Percentiles rank a stretch among this genome's conserved stretches.
Conservation (phyloP, 2,329 filamentous ascomycete species). For the Diaporthe ampelina region DNA sequence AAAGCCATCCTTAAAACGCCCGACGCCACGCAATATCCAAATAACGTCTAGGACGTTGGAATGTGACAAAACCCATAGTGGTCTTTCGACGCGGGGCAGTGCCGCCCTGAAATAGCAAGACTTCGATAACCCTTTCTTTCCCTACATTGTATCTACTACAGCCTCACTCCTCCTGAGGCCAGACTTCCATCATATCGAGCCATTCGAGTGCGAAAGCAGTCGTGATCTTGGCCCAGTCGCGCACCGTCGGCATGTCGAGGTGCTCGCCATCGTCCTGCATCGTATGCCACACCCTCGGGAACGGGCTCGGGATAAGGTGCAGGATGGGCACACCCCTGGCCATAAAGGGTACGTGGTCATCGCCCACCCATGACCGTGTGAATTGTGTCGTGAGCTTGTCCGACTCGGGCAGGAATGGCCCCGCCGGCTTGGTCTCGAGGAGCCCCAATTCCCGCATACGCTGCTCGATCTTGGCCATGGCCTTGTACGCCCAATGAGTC, state of each 20-base stretch:
- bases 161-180: constrained; percentile 45
- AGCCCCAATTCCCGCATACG: constrained; percentile 68
- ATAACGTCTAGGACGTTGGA: background rate
- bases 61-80: background rate
- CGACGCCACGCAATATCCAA: constrained; percentile 17
- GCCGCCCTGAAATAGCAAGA: background rate
- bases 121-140: too few species aligned
- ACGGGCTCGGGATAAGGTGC: constrained; percentile 88
- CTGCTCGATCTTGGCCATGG: constrained; percentile 69
- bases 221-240: constrained; percentile 90
- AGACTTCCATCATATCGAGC: constrained; percentile 76
- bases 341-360: constrained; percentile 96
- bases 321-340: constrained; percentile 86
- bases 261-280: constrained; percentile 87
- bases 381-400: constrained; percentile 67
- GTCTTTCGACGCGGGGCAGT: background rate
- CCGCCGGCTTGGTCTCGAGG: constrained; percentile 61
- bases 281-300: constrained; percentile 89
- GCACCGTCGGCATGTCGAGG: constrained; percentile 82
- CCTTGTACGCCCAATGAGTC: constrained; percentile 79
- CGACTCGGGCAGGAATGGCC: constrained; percentile 75
- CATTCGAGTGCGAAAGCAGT: constrained; percentile 91
- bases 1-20: background rate
- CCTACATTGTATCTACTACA: background rate
- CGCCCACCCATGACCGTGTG: constrained; percentile 71